These are phyloP conservation scores for Glaciozyma martinii DNA, from an alignment of 768 basidiomycete species.

Conservation along the genomic window DNA sequence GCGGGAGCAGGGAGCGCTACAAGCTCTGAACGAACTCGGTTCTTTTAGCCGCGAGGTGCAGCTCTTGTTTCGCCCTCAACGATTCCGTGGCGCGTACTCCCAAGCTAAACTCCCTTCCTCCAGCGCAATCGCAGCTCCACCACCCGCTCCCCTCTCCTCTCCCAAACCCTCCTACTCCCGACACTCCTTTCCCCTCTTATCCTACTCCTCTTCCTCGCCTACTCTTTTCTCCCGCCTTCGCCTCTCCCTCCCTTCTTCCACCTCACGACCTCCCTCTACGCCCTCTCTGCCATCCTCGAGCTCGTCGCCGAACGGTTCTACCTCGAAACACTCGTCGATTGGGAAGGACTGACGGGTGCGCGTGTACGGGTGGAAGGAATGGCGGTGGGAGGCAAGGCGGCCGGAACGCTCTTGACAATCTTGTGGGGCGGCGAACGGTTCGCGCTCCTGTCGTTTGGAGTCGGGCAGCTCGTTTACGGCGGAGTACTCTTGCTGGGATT, in stretches of 20 bases:
- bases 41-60: too few species aligned
- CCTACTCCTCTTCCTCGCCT: conserved; percentile 46
- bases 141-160: neutral
- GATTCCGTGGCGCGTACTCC: too few species aligned
- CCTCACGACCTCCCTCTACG: conserved; percentile 59
- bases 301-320: conserved; percentile 75
- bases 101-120: neutral
- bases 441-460: conserved; percentile 69
- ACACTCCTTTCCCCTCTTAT: conserved; percentile 7
- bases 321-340: conserved; percentile 54
- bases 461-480: conserved; percentile 73
- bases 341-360: conserved; percentile 56
- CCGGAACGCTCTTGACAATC: conserved; percentile 61
- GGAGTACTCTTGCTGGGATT: conserved; percentile 53
- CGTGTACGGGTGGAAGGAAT: conserved; percentile 79
- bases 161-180: neutral
- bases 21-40: too few species aligned
- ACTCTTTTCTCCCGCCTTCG: conserved; percentile 38
- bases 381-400: conserved; percentile 64
- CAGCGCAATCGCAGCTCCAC: neutral
- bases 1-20: too few species aligned
- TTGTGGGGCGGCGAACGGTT: conserved; percentile 44
- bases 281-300: conserved; percentile 63
- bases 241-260: conserved; percentile 47
- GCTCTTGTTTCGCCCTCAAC: too few species aligned